phyloP scores from a whole-genome alignment of 2,329 filamentous ascomycete species.

The Verticillium klebahnii region DNA sequence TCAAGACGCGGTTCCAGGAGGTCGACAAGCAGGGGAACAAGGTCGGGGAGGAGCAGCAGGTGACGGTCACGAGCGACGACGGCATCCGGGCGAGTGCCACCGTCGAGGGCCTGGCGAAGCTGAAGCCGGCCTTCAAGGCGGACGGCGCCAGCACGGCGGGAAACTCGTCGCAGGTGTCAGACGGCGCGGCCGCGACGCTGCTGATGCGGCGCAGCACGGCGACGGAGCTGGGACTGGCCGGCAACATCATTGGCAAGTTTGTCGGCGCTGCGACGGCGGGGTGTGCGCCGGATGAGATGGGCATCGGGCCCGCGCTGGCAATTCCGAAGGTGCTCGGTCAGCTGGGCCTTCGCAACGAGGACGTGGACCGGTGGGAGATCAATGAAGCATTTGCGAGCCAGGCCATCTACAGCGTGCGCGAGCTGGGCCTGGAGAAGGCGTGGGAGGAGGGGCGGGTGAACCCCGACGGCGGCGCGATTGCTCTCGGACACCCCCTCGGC shows the following conservation, averaged over 20 bases:
- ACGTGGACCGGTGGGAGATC: slow-evolving; percentile 87
- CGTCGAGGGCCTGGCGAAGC: slow-evolving; percentile 65
- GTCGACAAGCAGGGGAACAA: slow-evolving; percentile 56
- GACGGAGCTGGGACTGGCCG: slow-evolving; percentile 62
- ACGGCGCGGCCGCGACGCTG: slow-evolving; percentile 79
- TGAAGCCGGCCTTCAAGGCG: slow-evolving; percentile 81
- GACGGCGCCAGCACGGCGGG: slow-evolving; percentile 79
- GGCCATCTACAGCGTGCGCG: slow-evolving; percentile 65
- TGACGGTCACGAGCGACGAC: slow-evolving; percentile 75
- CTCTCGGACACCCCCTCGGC: slow-evolving; percentile 86
- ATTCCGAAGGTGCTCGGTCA: slow-evolving; percentile 76
- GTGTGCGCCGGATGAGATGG: slow-evolving; percentile 89
- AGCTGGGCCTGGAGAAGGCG: slow-evolving; percentile 59
- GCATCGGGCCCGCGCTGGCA: slow-evolving; percentile 79
- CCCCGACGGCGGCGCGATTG: slow-evolving; percentile 89
- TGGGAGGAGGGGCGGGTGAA: slow-evolving; percentile 71
- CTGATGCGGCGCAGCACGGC: slow-evolving; percentile 84
- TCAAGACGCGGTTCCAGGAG: slow-evolving; percentile 65
- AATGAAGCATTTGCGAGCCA: slow-evolving; percentile 77
- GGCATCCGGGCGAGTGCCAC: slow-evolving; percentile 69
- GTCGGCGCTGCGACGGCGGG: slow-evolving; percentile 72
- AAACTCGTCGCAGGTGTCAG: slow-evolving; percentile 80
- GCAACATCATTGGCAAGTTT: slow-evolving; percentile 75
- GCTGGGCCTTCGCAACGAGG: slow-evolving; percentile 59
- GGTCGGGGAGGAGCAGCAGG: slow-evolving; percentile 49